phyloP scores from a whole-genome alignment of 179 eudicot genomes.

The Camellia oleifera region DNA sequence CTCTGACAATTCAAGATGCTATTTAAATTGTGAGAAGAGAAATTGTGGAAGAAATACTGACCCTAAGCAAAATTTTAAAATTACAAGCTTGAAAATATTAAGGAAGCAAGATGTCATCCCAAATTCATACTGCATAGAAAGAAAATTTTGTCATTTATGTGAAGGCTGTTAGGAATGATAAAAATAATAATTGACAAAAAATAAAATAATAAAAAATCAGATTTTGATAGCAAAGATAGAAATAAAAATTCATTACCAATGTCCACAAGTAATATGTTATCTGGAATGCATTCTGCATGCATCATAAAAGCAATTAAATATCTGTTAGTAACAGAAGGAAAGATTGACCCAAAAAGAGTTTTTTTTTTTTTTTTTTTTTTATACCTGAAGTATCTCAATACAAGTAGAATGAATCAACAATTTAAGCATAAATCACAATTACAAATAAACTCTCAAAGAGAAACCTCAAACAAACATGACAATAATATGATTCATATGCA shows the following conservation, averaged over 20 bases:
- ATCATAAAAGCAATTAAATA: background rate
- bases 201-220: background rate
- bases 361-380: no score
- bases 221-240: background rate
- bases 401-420: no score
- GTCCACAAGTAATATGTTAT: conserved; percentile 89
- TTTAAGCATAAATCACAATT: no score
- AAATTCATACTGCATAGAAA: conserved; percentile 60
- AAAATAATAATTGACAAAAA: background rate
- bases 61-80: conserved; percentile 60
- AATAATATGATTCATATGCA: no score
- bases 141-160: background rate
- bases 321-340: background rate
- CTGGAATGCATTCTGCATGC: conserved; percentile 91
- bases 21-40: conserved; percentile 1
- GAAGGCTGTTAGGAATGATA: background rate
- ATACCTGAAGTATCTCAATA: no score
- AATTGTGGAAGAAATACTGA: conserved; percentile 22
- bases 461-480: background rate
- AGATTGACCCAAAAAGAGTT: background rate
- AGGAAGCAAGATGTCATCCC: conserved; percentile 74
- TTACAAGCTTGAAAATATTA: conserved; percentile 30
- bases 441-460: background rate
- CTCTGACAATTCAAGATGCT: conserved; percentile 1
- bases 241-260: conserved; percentile 52